A percentile compares a stretch with the other conserved stretches of the same genome.
These are phyloP conservation scores for Dacryopinax primogenitus DNA, from an alignment of 768 basidiomycete genomes.

Conservation along the genomic window DNA sequence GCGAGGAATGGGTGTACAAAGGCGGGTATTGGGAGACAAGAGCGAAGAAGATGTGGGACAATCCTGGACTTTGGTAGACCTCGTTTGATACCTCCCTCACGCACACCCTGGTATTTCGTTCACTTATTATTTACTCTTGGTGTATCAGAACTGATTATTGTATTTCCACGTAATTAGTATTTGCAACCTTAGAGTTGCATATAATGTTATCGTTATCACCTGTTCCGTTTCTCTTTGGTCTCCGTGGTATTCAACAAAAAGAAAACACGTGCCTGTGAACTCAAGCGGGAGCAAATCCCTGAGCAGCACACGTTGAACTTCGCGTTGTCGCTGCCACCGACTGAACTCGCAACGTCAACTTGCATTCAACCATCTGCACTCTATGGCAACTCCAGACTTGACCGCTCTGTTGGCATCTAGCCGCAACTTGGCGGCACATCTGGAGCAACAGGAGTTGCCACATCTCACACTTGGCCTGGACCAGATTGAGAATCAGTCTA, in stretches of 20 bases:
- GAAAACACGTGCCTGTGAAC: neutral
- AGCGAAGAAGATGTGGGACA: conserved; percentile 44
- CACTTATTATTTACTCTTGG: no score
- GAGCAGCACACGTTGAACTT: neutral
- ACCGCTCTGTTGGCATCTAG: conserved; percentile 20
- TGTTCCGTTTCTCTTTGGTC: no score
- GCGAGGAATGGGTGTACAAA: conserved; percentile 57
- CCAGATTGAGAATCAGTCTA: conserved; percentile 87
- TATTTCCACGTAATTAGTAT: neutral
- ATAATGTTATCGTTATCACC: neutral
- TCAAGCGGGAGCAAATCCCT: neutral
- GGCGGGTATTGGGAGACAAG: conserved; percentile 80
- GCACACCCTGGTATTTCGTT: neutral
- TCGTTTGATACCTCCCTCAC: neutral
- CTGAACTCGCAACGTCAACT: neutral
- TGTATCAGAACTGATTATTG: neutral
- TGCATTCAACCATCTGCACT: neutral
- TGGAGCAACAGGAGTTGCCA: conserved; percentile 70
- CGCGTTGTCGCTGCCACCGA: conserved; percentile 7
- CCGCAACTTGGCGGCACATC: conserved; percentile 57
- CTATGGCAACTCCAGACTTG: conserved; percentile 14
- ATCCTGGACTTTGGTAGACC: conserved; percentile 13
- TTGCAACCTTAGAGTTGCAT: neutral
- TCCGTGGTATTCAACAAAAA: no score
- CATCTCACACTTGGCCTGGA: conserved; percentile 81